Evolutionary conservation across 306 rosid species (phyloP), one percentile per base, ranked within the genome.

Genomic region (Morella rubra): DNA sequence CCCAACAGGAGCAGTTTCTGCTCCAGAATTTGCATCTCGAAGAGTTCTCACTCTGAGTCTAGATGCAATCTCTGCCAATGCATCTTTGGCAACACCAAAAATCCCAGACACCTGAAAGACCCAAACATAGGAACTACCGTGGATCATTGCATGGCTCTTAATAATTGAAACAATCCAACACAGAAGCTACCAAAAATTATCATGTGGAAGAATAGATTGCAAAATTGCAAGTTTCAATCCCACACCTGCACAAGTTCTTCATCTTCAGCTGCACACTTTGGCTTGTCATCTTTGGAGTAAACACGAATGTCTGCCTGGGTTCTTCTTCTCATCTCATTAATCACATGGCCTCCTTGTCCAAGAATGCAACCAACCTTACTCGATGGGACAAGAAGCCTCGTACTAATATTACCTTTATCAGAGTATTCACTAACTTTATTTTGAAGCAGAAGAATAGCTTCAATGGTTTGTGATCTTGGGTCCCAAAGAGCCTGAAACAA

Each of bases 281-380:
- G 87, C 70, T 75, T 73, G 37, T 77, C 84, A 14, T 84, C 84
- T 66, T 77, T 84, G 0, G 84, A 80, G 73, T 49, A 69, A 16
- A 84, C 77, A 27, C 84, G 82, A 72, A 76, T 79, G 62, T 75
- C 81, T 54, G 78, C 83, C 52, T 74, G 81, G 54, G 84, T 84
- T 80, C 78, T 72, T 77, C 79, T 76, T 19, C 84, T 80, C 82
- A 80, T 73, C 69, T 84, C 87, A 76, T 76, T 84, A 22, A 80
- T 80, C 41, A 84, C 75, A 50, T 72, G 72, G n/a, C 84, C 84
- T 69, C 87, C 87, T 84, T 80, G 79, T 59, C 87, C 87, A 76
- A 84, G 81, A 49, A 84, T 27, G 87, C 87, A 84, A 41, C 84
- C 84, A 80, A 76, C 81, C 74, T 76, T 76, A 71, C 79, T 75